phyloP scores from a whole-genome alignment of 192 early-diverging fungal genomes.

The Gaertneriomyces semiglobifer region DNA sequence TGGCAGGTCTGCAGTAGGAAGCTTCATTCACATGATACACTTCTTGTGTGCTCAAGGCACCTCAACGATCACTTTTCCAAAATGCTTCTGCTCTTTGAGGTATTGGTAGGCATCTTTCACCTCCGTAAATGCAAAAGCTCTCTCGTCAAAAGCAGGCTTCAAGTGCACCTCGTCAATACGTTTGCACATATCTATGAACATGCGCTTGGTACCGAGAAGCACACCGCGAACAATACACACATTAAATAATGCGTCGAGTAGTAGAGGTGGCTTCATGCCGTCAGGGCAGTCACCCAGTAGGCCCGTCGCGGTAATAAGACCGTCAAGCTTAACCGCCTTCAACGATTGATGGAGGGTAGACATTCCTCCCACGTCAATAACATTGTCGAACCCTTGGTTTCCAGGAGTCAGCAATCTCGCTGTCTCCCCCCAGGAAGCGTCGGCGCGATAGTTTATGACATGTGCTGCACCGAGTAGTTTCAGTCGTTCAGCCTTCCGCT shows the following conservation, averaged over 20 bases:
- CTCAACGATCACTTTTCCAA: no score
- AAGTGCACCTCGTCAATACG: no score
- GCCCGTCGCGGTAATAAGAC: no score
- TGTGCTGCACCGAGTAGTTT: neutral
- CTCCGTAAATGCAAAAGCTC: no score
- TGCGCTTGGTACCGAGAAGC: conserved; percentile 2
- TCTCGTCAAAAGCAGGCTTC: no score
- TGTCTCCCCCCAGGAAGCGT: neutral
- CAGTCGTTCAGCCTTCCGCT: neutral
- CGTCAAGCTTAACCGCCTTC: neutral
- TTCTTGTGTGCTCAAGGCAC: no score
- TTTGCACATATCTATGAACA: neutral
- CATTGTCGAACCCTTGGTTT: neutral
- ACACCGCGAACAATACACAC: neutral
- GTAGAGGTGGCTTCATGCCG: no score
- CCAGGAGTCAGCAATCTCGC: neutral
- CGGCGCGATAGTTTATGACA: neutral
- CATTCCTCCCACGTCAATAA: neutral
- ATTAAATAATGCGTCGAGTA: no score
- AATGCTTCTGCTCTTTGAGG: no score
- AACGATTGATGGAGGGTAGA: neutral
- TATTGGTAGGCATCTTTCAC: no score
- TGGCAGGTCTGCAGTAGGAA: neutral
- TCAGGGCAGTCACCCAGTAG: no score
- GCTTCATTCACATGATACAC: no score